Percentiles rank a stretch among this genome's conserved stretches.
phyloP scores from a whole-genome alignment of 768 basidiomycete genomes.

The Pleurotus tuber-regium region DNA sequence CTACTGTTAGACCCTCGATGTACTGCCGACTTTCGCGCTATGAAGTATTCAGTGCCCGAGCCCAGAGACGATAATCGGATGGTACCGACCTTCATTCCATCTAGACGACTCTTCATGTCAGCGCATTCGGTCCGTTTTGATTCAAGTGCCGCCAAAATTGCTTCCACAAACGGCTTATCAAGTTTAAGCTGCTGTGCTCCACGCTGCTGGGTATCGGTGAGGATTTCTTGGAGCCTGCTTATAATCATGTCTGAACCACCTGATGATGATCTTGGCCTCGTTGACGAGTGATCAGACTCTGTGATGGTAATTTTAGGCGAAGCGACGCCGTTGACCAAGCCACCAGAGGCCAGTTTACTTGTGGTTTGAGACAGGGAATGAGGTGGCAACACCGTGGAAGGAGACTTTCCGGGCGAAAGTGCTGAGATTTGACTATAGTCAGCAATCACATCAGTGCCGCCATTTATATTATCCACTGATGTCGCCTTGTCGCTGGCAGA shows the following conservation, averaged over 20 bases:
- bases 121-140: constrained; percentile 56
- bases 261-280: constrained; percentile 23
- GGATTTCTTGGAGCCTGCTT: constrained; percentile 55
- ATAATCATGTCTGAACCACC: constrained; percentile 46
- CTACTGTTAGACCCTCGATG: constrained; percentile 88
- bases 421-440: too few species aligned
- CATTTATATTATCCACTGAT: too few species aligned
- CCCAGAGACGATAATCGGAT: neutral
- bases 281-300: constrained; percentile 34
- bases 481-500: too few species aligned
- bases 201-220: constrained; percentile 58
- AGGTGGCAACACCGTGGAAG: too few species aligned
- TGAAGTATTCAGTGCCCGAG: constrained; percentile 8
- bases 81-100: constrained; percentile 77
- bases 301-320: constrained; percentile 42
- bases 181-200: constrained; percentile 62
- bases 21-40: constrained; percentile 91
- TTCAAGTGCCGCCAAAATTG: constrained; percentile 65
- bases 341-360: too few species aligned
- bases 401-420: too few species aligned
- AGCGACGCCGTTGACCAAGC: too few species aligned
- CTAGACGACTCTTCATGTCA: constrained; percentile 73
- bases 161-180: constrained; percentile 71
- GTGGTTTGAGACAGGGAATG: too few species aligned
- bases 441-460: too few species aligned